Percentiles rank a stretch among this genome's conserved stretches.
These are phyloP conservation scores for Dovyalis caffra DNA, from an alignment of 345 rosid species.

Conservation along the genomic window DNA sequence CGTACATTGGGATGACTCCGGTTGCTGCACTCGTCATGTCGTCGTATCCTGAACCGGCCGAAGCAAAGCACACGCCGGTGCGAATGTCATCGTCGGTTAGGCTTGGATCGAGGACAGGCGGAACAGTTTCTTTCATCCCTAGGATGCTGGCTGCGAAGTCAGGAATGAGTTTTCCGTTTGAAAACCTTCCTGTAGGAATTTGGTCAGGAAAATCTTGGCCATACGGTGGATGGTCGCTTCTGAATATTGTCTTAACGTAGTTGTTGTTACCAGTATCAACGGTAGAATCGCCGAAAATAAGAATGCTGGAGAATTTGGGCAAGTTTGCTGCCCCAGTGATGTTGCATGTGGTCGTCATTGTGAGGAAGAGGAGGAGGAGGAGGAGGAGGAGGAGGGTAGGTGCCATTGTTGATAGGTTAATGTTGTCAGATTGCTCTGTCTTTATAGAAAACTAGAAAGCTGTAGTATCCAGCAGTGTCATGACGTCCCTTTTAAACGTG, in stretches of 20 bases:
- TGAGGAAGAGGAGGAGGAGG: not conserved
- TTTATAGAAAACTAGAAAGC: no score
- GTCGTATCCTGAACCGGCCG: slow-evolving; percentile 46
- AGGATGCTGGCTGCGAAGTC: slow-evolving; percentile 41
- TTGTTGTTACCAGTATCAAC: slow-evolving; percentile 47
- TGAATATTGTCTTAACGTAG: slow-evolving; percentile 21
- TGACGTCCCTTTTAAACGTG: no score
- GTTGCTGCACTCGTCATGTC: slow-evolving; percentile 23
- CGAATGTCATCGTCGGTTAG: slow-evolving; percentile 22
- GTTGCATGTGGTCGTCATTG: not conserved
- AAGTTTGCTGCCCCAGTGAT: not conserved
- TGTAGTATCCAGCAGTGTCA: no score
- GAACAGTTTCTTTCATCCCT: slow-evolving; percentile 39
- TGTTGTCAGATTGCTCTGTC: no score
- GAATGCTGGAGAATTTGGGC: slow-evolving; percentile 30
- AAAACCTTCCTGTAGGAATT: slow-evolving; percentile 48
- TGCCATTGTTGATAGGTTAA: not conserved
- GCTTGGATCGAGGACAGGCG: slow-evolving; percentile 44
- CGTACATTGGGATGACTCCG: slow-evolving; percentile 30
- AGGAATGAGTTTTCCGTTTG: slow-evolving; percentile 44
- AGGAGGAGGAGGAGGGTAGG: not conserved
- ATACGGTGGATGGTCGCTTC: slow-evolving; percentile 37
- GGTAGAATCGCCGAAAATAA: slow-evolving; percentile 40
- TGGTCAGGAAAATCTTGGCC: slow-evolving; percentile 40
- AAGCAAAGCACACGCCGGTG: slow-evolving; percentile 47